Base-by-base conservation (phyloP, 495 filamentous ascomycete genomes). In the Neurospora sp. region DNA sequence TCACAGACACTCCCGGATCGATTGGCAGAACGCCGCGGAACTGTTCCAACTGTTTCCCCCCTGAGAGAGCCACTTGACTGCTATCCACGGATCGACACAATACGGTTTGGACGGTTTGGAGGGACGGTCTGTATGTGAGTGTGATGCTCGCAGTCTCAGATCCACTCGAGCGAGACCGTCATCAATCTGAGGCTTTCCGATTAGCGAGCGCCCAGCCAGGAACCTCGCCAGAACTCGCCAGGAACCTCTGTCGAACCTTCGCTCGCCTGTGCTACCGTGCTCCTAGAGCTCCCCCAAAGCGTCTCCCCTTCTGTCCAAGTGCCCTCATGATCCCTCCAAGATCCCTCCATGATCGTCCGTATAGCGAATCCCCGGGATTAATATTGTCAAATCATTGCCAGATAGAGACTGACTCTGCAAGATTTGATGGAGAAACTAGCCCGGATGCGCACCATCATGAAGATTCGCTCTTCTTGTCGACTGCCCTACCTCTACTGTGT, bases 121-220 rank as follows among this genome's bases (percentile, higher is more conserved):
- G 23, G 54, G 54, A 66, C 27, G 27, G 49, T 35, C 27, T 35
- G 54, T 66, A 6, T 35, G 54, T 35, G 54, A 66, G 54, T 35
- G 54, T 66, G 54, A 35, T 66, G 54, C 27, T 66, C 54, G 14
- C 27, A 66, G 54, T 66, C 54, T 35, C 54, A 66, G 54, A 66
- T 66, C 54, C 54, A 66, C 54, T 66, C 14, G 54, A 66, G 54
- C 27, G 23, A 62, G 54, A 18, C 54, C 54, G 54, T 66, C 54
- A 66, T 66, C 54, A 66, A 66, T 66, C 54, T 66, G 54, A 66
- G 54, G 54, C 54, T 66, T 66, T 66, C 54, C 54, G 54, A 66
- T 66, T 66, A 66, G 54, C 54, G 54, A 66, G 54, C 54, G 54
- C 54, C 54, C 54, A 66, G 54, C 54, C 54, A 66, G 54, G 54